Evolutionary conservation across 2,329 filamentous ascomycete species (phyloP).

Genomic region (Mollisia scopiformis): DNA sequence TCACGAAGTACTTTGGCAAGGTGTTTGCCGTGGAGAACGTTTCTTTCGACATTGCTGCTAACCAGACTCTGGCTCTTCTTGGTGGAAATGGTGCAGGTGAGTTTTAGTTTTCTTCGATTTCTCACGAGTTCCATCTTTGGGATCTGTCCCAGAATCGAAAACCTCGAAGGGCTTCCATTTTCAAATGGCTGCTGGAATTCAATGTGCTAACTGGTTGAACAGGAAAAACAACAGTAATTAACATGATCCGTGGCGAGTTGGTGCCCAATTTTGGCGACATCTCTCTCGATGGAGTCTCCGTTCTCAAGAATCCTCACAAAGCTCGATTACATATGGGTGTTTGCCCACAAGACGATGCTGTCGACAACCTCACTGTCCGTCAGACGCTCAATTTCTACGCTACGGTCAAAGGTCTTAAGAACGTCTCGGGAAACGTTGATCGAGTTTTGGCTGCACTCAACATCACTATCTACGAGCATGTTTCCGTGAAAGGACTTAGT

Average conservation of each 20-base stretch:
- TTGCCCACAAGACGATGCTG: slow-evolving; percentile 40
- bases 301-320: slow-evolving; percentile 38
- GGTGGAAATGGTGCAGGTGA: slow-evolving; percentile 69
- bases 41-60: slow-evolving; percentile 62
- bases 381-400: slow-evolving; percentile 39
- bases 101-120: no score
- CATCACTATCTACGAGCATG: slow-evolving; percentile 31
- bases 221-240: slow-evolving; percentile 68
- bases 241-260: slow-evolving; percentile 66
- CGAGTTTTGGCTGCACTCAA: slow-evolving; percentile 35
- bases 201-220: no score
- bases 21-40: slow-evolving; percentile 64
- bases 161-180: no score
- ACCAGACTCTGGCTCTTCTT: slow-evolving; percentile 66
- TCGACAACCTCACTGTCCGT: slow-evolving; percentile 38
- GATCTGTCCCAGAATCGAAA: no score
- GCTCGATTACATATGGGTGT: slow-evolving; percentile 35
- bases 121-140: no score
- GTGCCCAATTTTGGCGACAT: slow-evolving; percentile 61
- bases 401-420: slow-evolving; percentile 36
- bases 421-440: slow-evolving; percentile 33
- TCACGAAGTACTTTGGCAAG: slow-evolving; percentile 62
- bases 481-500: slow-evolving; percentile 32
- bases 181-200: no score
- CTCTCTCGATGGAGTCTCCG: slow-evolving; percentile 60